Base-by-base conservation (phyloP, 2,329 filamentous ascomycete genomes). In the Arachnopeziza araneosa region DNA sequence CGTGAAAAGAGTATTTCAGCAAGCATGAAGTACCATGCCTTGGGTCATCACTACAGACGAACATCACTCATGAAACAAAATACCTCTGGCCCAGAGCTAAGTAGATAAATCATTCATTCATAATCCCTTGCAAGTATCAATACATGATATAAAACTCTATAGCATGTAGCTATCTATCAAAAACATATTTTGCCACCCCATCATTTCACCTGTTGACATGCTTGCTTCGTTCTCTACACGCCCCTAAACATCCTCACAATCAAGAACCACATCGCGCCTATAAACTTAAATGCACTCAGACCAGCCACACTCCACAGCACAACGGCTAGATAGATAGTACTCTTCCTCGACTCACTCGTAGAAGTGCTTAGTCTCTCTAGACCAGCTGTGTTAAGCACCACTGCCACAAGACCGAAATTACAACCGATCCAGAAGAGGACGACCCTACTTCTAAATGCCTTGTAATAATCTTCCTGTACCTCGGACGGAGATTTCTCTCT, bases 401-500 rank as follows among this genome's bases (percentile, higher is more conserved):
- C 81, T 0, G 93, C 93, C 0, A 85, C 86, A 6, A 99, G 84
- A 0, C 85, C 92, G 73, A 99, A 90, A 75, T 99, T 99, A 71
- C 87, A 92, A 69, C 98, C 91, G 82, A 99, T 96, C 95, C 95
- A 99, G 66, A 89, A 86, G 55, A 98, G 79, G 30, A 99, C 95
- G 67, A 97, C 93, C 26, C 91, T 85, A 22, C 90, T 96, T 64
- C 95, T 86, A 74, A 99, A 96, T 66, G 93, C 95, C 70, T 93
- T 92, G 82, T 99, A 99, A 77, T 98, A 99, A 74, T 99, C 95
- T 79, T 97, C 91, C 75, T 99, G 93, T 71, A 89, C 91, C 72
- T 97, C 93, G 0, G 77, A 72, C 0, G 82, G 73, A 0, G 79
- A 80, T 0, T 83, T 82, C 0, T 79, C 69, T 69, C 84, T 86